Conservation (phyloP, 2,329 filamentous ascomycete genomes). For the Colletotrichum sp. region DNA sequence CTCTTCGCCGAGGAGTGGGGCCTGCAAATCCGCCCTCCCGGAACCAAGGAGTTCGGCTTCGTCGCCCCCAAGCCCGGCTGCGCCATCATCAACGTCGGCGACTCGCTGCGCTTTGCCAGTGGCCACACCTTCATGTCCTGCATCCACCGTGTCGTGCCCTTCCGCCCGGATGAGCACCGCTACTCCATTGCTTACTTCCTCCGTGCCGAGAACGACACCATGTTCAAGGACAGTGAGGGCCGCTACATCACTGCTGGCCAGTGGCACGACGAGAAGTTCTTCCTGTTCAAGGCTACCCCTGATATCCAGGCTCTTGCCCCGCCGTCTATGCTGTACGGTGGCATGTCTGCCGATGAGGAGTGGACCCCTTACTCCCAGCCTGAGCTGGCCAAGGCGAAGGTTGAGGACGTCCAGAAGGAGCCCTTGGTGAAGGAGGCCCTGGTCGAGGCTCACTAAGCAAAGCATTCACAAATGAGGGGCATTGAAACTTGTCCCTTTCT, state of each 20-base stretch:
- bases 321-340: constrained; percentile 52
- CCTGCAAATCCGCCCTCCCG: constrained; percentile 58
- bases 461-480: neutral
- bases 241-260: constrained; percentile 56
- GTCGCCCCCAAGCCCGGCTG: constrained; percentile 55
- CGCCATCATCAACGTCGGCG: constrained; percentile 63
- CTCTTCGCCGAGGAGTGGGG: constrained; percentile 63
- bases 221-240: constrained; percentile 61
- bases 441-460: constrained; percentile 6
- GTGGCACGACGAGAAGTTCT: constrained; percentile 57
- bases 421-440: constrained; percentile 8
- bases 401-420: constrained; percentile 4
- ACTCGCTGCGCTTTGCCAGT: constrained; percentile 61
- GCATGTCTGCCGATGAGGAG: constrained; percentile 40
- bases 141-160: constrained; percentile 63
- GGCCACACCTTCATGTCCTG: constrained; percentile 59
- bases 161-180: constrained; percentile 44
- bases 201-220: constrained; percentile 59
- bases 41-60: constrained; percentile 52
- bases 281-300: constrained; percentile 17
- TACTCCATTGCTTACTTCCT: constrained; percentile 66
- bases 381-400: constrained; percentile 3
- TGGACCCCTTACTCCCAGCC: constrained; percentile 16
- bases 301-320: constrained; percentile 49
- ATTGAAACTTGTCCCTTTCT: neutral